Percentiles rank a stretch among this genome's conserved stretches.
Evolutionary conservation across 257 asterid species (phyloP).

Genomic region (Ilex asprella): DNA sequence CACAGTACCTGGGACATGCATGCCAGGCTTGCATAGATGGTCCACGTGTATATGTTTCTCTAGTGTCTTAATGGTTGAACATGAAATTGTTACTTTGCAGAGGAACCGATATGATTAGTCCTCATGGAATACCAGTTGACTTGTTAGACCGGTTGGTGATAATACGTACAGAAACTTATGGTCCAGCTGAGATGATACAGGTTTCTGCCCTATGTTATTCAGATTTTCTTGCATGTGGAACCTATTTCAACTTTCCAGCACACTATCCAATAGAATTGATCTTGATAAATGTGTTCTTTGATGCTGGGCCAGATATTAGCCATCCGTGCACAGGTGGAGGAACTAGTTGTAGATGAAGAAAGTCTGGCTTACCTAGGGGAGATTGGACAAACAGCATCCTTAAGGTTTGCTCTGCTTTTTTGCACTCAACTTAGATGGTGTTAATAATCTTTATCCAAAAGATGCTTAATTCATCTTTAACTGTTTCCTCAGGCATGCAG

Average conservation of each 20-base stretch:
- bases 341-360: constrained; percentile 74
- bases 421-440: neutral
- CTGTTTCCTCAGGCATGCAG: constrained; percentile 59
- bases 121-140: constrained; percentile 96
- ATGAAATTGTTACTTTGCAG: constrained; percentile 27
- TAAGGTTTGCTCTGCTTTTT: constrained; percentile 42
- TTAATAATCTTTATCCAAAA: no score
- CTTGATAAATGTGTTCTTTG: constrained; percentile 1
- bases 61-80: neutral
- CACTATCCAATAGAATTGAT: neutral
- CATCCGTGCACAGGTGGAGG: constrained; percentile 95
- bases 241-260: neutral
- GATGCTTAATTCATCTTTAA: neutral
- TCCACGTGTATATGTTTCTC: no score
- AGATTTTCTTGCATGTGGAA: neutral
- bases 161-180: constrained; percentile 87
- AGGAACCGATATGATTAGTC: constrained; percentile 93
- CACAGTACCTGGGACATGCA: no score
- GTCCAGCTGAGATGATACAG: constrained; percentile 99
- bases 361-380: constrained; percentile 88
- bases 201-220: constrained; percentile 20
- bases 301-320: constrained; percentile 63
- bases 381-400: constrained; percentile 73
- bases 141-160: constrained; percentile 83
- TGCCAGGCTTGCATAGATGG: no score